Percentiles rank a stretch among this genome's conserved stretches.
Conservation (phyloP, 2,329 filamentous ascomycete genomes). For the Penicillium sp. region DNA sequence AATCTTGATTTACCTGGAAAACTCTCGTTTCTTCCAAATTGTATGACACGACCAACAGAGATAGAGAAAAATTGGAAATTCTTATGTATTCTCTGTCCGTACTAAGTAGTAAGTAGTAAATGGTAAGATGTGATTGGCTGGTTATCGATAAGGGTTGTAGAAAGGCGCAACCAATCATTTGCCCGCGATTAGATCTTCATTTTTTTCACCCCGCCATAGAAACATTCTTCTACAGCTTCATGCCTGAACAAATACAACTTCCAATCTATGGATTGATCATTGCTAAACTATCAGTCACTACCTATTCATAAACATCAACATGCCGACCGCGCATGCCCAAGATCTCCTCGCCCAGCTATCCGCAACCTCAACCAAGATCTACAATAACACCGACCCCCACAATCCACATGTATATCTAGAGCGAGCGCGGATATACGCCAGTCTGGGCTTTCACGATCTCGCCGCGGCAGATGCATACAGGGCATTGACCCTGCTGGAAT, state of each 20-base stretch:
- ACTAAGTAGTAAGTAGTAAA: too few relatives aligned
- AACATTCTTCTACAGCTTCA: neutral
- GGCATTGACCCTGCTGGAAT: constrained; percentile 80
- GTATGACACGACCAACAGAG: neutral
- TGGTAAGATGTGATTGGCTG: too few relatives aligned
- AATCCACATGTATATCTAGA: constrained; percentile 39
- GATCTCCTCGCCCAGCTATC: neutral
- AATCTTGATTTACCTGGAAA: neutral
- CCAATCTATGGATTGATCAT: neutral
- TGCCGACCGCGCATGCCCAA: neutral
- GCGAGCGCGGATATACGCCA: constrained; percentile 66
- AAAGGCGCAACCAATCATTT: neutral
- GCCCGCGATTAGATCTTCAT: neutral
- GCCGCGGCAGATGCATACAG: constrained; percentile 87
- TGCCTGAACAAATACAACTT: neutral
- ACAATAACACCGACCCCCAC: constrained; percentile 31
- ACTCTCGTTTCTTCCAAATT: neutral
- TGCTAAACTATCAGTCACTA: neutral
- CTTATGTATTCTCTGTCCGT: neutral
- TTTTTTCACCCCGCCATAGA: neutral
- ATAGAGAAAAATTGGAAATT: neutral
- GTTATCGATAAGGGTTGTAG: neutral
- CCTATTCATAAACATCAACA: neutral
- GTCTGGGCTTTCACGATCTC: constrained; percentile 82
- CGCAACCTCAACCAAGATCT: constrained; percentile 1